phyloP scores from a whole-genome alignment of 495 filamentous ascomycete genomes.

The Podospora bellae-mahoneyi region DNA sequence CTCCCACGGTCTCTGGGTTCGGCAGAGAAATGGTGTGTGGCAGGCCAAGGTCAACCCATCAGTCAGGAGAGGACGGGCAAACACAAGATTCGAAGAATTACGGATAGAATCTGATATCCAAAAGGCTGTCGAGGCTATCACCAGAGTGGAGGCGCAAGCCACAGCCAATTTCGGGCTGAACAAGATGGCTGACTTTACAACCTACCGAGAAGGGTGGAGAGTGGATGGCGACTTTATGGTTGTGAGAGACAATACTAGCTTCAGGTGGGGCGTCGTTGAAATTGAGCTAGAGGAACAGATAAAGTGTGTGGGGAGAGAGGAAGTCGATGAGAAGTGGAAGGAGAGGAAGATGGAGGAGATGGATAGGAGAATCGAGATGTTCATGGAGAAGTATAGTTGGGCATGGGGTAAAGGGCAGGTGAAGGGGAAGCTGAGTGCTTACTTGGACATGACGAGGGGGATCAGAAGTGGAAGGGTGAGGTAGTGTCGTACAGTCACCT shows the following conservation, averaged over 20 bases:
- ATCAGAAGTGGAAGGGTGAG: not conserved
- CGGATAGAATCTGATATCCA: constrained; percentile 12
- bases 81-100: constrained; percentile 33
- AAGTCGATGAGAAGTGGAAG: not conserved
- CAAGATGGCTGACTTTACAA: constrained; percentile 31
- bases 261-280: constrained; percentile 41
- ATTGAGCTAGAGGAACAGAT: constrained; percentile 30
- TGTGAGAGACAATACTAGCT: constrained; percentile 35
- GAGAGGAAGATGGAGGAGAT: not conserved
- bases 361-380: not conserved
- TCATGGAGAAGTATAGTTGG: not conserved
- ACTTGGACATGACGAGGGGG: not conserved
- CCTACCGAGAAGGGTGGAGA: constrained; percentile 30
- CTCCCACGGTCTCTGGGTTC: constrained; percentile 31
- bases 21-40: constrained; percentile 30
- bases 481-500: not conserved
- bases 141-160: not conserved
- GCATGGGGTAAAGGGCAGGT: not conserved
- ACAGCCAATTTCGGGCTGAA: constrained; percentile 26
- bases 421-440: not conserved
- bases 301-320: not conserved
- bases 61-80: constrained; percentile 2
- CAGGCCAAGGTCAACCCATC: constrained; percentile 32
- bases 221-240: constrained; percentile 36
- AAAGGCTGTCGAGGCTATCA: not conserved